Base-by-base conservation (phyloP, 2,329 filamentous ascomycete species). In the Fusarium sp. region DNA sequence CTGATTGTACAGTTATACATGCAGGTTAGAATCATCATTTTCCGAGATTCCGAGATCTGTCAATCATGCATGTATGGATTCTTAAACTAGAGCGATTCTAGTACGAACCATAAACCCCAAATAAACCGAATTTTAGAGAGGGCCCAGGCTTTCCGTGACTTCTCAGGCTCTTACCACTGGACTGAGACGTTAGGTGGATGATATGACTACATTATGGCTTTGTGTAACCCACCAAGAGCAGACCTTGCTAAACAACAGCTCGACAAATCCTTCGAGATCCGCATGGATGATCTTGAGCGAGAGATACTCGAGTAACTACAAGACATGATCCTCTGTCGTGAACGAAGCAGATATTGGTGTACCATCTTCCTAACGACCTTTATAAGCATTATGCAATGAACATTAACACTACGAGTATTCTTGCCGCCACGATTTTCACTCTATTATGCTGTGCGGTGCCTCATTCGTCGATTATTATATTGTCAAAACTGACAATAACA, bases 241-340 rank as follows among this genome's bases (percentile, higher is more conserved):
- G 15, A 26, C 6, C 18, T 50, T 50, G 48, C 48, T 50, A 55
- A 55, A 9, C 52, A 55, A 12, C 37, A 55, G 11, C 52, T 55
- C 9, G 52, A 55, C 18, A 23, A 7, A 5, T 37, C 37, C 12
- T 55, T 55, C 12, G 52, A 55, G 15, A 33, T 18, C 6, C 52
- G 52, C 1, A 55, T 55, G 52, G 52, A 55, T 20, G 37, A 55
- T 14, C 27, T 55, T 7, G 52, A 55, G n/a, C 11, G 6, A 55
- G 38, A 45, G 8, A 55, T 55, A 4, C 52, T 55, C 11, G 27
- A 9, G 7, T 15, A 18, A 11, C 52, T 55, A 1, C n/a, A 55
- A 23, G 12, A 33, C 3, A 12, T 45, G 52, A 26, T 55, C 12
- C 26, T 55, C 3, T 2, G 15, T 17, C 9, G 27, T 3, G 12